Evolutionary conservation across 768 basidiomycete species (phyloP).

Genomic region (Coprinopsis marcescibilis): DNA sequence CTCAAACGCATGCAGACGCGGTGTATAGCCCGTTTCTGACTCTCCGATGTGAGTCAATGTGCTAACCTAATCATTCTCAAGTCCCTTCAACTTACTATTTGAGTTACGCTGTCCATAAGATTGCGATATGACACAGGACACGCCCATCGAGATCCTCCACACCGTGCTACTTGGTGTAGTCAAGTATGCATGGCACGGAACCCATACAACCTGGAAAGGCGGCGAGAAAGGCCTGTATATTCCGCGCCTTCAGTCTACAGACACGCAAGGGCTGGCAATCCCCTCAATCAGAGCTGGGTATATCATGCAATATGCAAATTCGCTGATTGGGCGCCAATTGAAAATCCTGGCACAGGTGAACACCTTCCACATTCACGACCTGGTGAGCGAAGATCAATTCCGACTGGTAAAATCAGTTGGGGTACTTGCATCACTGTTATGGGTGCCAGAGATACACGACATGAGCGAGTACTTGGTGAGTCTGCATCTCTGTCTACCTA

Average conservation of each 20-base stretch:
- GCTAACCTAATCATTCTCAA: neutral
- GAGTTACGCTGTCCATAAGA: conserved; percentile 19
- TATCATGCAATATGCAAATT: conserved; percentile 38
- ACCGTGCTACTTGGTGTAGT: conserved; percentile 36
- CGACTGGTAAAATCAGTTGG: conserved; percentile 26
- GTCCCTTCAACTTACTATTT: neutral
- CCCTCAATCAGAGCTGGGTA: conserved; percentile 32
- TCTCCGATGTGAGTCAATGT: conserved; percentile 18
- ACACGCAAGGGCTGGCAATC: conserved; percentile 23
- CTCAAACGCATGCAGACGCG: conserved; percentile 15
- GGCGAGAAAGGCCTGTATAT: conserved; percentile 22
- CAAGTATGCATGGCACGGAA: conserved; percentile 37
- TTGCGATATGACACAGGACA: conserved; percentile 26
- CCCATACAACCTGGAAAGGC: conserved; percentile 25
- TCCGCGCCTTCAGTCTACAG: conserved; percentile 26
- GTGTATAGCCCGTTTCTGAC: conserved; percentile 28
- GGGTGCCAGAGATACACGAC: conserved; percentile 36
- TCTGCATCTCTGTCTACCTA: no score
- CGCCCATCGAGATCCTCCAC: conserved; percentile 40
- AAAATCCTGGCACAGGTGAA: conserved; percentile 8
- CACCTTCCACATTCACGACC: conserved; percentile 7
- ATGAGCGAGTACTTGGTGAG: conserved; percentile 25
- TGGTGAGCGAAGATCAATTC: conserved; percentile 15
- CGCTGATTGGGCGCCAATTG: conserved; percentile 26
- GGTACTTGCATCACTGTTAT: conserved; percentile 30